Conservation (phyloP, 2,329 filamentous ascomycete species). For the Capronia americana region DNA sequence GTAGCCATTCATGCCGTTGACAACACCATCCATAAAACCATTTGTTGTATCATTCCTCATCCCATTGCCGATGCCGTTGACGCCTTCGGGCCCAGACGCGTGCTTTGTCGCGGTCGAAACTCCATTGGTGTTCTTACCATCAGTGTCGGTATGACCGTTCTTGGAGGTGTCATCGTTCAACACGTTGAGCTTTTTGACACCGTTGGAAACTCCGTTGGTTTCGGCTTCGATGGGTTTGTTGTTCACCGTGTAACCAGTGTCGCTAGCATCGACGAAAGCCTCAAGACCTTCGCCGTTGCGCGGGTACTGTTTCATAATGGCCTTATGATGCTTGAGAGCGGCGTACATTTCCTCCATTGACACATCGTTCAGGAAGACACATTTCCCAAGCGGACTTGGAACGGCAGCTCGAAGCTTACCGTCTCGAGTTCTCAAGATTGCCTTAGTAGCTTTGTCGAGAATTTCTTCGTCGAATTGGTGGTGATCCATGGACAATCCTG, state of each 20-base stretch:
- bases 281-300: conserved; percentile 70
- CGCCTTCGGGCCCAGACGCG: conserved; percentile 28
- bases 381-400: conserved; percentile 70
- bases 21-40: conserved; percentile 16
- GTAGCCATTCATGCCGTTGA: conserved; percentile 29
- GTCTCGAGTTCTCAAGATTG: conserved; percentile 74
- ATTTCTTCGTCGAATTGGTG: conserved; percentile 69
- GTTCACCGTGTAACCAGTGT: conserved; percentile 67
- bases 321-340: conserved; percentile 69
- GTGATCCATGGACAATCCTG: conserved; percentile 75
- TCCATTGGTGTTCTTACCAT: conserved; percentile 26
- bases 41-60: conserved; percentile 5
- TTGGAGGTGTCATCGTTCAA: conserved; percentile 33
- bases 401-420: conserved; percentile 72
- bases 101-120: conserved; percentile 28
- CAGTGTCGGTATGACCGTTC: conserved; percentile 20
- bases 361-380: conserved; percentile 73
- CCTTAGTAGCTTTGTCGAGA: conserved; percentile 69
- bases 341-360: conserved; percentile 65
- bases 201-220: conserved; percentile 24
- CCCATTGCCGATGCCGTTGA: conserved; percentile 21
- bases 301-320: conserved; percentile 66
- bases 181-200: conserved; percentile 36
- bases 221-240: conserved; percentile 31
- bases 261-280: conserved; percentile 71